Conservation (phyloP, 2,329 filamentous ascomycete genomes). For the Macroventuria anomochaeta region DNA sequence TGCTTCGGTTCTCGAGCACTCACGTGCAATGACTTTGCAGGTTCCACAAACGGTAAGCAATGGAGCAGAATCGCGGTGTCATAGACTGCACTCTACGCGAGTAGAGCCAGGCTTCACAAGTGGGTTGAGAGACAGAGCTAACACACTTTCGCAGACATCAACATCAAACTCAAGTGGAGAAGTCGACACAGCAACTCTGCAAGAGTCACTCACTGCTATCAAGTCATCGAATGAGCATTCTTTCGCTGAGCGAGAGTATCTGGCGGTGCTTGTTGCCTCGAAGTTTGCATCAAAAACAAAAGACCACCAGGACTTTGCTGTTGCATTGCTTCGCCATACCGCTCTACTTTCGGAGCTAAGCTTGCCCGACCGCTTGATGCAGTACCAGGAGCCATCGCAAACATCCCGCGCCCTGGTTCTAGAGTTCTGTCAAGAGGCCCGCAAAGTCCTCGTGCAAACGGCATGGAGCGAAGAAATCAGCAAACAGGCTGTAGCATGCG, state of each 20-base stretch:
- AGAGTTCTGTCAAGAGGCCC: conserved; percentile 49
- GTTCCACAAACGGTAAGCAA: conserved; percentile 28
- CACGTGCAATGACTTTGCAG: conserved; percentile 26
- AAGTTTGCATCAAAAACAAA: conserved; percentile 42
- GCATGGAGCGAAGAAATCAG: conserved; percentile 45
- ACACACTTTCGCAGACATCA: conserved; percentile 2
- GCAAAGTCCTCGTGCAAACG: conserved; percentile 46
- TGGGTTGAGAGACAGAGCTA: neutral
- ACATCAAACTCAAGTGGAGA: conserved; percentile 2
- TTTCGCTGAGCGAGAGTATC: conserved; percentile 45
- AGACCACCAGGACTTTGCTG: conserved; percentile 38
- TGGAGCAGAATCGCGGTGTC: neutral
- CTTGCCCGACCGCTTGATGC: conserved; percentile 49
- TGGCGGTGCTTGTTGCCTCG: conserved; percentile 42
- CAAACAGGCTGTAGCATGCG: conserved; percentile 41
- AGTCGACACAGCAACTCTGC: conserved; percentile 24
- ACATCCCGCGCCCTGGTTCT: conserved; percentile 44
- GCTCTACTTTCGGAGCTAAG: conserved; percentile 52
- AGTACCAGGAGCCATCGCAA: conserved; percentile 39
- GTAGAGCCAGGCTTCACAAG: neutral
- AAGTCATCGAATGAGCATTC: conserved; percentile 25
- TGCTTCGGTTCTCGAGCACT: conserved; percentile 30
- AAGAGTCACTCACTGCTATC: conserved; percentile 29
- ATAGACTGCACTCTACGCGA: neutral
- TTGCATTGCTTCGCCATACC: conserved; percentile 54